Percentiles rank a stretch among this genome's conserved stretches.
phyloP scores from a whole-genome alignment of 1,284 basidiomycete species.

The Rhodotorula sp. region DNA sequence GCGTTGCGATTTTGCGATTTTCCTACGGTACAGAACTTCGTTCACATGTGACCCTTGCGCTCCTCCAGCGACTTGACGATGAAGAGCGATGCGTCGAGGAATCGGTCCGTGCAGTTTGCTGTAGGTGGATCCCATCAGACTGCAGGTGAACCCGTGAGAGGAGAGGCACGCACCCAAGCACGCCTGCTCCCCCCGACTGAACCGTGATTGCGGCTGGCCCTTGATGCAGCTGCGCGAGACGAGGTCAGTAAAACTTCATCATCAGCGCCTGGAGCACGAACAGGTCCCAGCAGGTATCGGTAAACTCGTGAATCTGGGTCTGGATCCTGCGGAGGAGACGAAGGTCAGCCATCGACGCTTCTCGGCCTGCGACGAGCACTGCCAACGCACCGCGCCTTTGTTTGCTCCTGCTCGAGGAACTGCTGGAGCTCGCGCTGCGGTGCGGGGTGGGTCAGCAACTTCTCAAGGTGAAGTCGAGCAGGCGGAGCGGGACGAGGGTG shows the following conservation, averaged over 20 bases:
- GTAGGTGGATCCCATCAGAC: not conserved
- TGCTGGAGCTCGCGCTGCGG: slow-evolving; percentile 76
- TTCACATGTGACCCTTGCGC: slow-evolving; percentile 24
- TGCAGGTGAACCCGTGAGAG: slow-evolving; percentile 7
- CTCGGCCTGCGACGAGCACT: slow-evolving; percentile 38
- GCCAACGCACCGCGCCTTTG: slow-evolving; percentile 61
- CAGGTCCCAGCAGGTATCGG: slow-evolving; percentile 74
- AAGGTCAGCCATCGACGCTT: slow-evolving; percentile 34
- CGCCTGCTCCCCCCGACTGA: slow-evolving; percentile 76
- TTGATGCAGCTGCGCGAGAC: slow-evolving; percentile 71
- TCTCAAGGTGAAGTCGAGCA: not conserved
- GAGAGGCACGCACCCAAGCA: slow-evolving; percentile 74
- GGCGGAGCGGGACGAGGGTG: not conserved
- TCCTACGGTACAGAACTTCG: not conserved
- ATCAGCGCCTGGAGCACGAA: not conserved
- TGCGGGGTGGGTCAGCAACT: not conserved
- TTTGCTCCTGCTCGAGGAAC: slow-evolving; percentile 85
- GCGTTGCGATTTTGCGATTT: not conserved
- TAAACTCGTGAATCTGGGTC: slow-evolving; percentile 64
- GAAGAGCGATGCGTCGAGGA: slow-evolving; percentile 86
- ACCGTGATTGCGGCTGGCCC: slow-evolving; percentile 74
- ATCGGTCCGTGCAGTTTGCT: slow-evolving; percentile 55
- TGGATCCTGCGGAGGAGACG: not conserved
- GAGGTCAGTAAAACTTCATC: slow-evolving; percentile 13
- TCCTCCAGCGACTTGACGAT: slow-evolving; percentile 77